Evolutionary conservation across 2,329 filamentous ascomycete genomes (phyloP), one percentile per base, ranked within the genome.

Genomic region (Diplodia intermedia): DNA sequence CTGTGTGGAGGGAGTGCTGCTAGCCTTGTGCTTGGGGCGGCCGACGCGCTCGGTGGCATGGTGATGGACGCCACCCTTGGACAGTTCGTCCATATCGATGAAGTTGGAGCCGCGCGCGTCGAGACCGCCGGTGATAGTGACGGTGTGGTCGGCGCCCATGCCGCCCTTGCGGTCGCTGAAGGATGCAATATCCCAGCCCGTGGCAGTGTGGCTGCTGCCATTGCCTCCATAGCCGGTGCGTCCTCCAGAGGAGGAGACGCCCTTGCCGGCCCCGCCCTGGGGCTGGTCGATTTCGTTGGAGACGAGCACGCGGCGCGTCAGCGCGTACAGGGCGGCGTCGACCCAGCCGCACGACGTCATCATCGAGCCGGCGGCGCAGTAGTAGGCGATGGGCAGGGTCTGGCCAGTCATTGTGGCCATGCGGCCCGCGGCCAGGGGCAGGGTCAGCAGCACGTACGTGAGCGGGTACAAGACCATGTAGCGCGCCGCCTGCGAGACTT

Each of bases 401-500:
- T 71, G 71, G 7, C 77, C 77, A 1, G 74, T 76, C 78, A 80
- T 80, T 23, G 75, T 72, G 15, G 76, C 73, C 78, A 80, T 80
- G 43, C 78, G 75, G 7, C 77, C 78, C 6, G 78, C 72, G 8
- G 89, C 88, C 1, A 92, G 81, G 0, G 90, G 90, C 0, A 89
- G 82, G 0, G 89, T 91, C 71, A 90, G 88, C 20, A 89, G 68
- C 2, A 90, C 82, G 75, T 91, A 91, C 69, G 90, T 88, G 70
- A 88, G 75, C 0, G 90, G 89, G 70, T 91, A 91, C 38, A 91
- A 80, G 53, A 90, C 77, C 84, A 86, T 86, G 72, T 90, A 88
- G 3, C 86, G 80, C 12, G 82, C 81, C 23, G 84, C 82, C 20
- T 77, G 72, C 7, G 74, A 75, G 18, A 80, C 73, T 61, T 76